Base-by-base conservation (phyloP, 2,329 filamentous ascomycete genomes). In the Clonostachys rhizophaga region DNA sequence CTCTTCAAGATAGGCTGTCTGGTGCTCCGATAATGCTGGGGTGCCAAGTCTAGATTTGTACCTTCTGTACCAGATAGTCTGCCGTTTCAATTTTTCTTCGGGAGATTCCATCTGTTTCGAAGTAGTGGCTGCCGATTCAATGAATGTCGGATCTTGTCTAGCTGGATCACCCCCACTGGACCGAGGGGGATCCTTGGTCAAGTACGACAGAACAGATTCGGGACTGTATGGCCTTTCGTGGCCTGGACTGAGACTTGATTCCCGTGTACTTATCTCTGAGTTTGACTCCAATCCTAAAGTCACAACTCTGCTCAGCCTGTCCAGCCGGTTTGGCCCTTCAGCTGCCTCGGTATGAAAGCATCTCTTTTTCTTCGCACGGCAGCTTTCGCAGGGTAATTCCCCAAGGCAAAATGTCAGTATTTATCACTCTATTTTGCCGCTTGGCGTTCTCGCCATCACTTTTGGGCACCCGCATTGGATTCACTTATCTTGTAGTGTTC, bases 181-280 rank as follows among this genome's bases (percentile, higher is more conserved):
- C 3, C 24, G 24, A 30, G 36, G 13, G 48, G 42, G 34, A 48
- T 49, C 4, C 51, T 43, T 17, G 39, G 53, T 50, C 2, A 55
- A 44, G 11, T 54, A 50, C 34, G 42, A 47, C 16, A 55, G 35
- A 5, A 55, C 50, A 6, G 50, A 51, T 34, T 55, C 50, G 6
- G 54, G 54, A 16, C 54, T 55, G 43, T 55, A 55, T 14, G 48
- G 47, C 42, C 50, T 54, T 20, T 51, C 47, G 11, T 51, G 47
- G 18, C 47, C 49, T 4, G 46, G 49, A 33, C 42, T 47, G 4
- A 45, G 47, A 24, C 50, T 54, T 0, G 45, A 43, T 5, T 51
- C 47, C 1, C 50, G 47, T 6, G 39, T 50, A 11, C n/a, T 37
- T 10, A 40, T 17, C 7, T 44, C 18, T 2, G 46, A 33, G 17